Conservation (phyloP, 2,329 filamentous ascomycete genomes). For the Fusarium sp. region DNA sequence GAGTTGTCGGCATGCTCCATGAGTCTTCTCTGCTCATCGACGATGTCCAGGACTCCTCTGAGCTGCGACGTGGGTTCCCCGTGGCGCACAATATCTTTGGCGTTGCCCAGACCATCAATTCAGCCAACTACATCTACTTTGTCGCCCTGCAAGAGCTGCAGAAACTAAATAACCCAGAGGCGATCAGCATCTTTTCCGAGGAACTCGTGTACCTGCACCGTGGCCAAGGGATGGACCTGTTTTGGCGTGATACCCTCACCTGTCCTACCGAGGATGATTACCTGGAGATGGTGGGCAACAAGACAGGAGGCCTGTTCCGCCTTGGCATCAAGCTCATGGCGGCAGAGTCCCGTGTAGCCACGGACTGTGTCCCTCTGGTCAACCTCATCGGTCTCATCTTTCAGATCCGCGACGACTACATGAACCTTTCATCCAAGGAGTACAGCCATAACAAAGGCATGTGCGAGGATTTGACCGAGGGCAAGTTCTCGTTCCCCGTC, state of each 20-base stretch:
- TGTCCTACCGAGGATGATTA: constrained; percentile 92
- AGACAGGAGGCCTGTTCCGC: constrained; percentile 89
- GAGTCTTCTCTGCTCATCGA: constrained; percentile 88
- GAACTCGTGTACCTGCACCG: constrained; percentile 89
- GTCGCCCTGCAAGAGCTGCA: constrained; percentile 82
- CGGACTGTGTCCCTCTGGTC: constrained; percentile 86
- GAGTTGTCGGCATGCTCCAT: constrained; percentile 88
- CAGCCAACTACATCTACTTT: constrained; percentile 92
- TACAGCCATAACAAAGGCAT: constrained; percentile 94
- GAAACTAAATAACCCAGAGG: constrained; percentile 77
- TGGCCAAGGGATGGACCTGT: constrained; percentile 92
- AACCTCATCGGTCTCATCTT: constrained; percentile 89
- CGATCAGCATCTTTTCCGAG: constrained; percentile 82
- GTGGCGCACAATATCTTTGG: constrained; percentile 90
- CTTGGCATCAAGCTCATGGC: constrained; percentile 92
- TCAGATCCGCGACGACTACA: constrained; percentile 94
- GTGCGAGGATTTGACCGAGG: constrained; percentile 95
- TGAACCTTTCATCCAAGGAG: constrained; percentile 82
- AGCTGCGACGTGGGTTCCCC: constrained; percentile 83
- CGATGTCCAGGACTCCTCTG: constrained; percentile 88
- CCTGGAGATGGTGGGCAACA: constrained; percentile 94
- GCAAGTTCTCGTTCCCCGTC: constrained; percentile 96
- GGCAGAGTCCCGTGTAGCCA: constrained; percentile 71
- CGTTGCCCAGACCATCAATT: constrained; percentile 90
- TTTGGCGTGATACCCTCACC: constrained; percentile 88